Evolutionary conservation across 768 basidiomycete genomes (phyloP).

Genomic region (Suillus weaverae): DNA sequence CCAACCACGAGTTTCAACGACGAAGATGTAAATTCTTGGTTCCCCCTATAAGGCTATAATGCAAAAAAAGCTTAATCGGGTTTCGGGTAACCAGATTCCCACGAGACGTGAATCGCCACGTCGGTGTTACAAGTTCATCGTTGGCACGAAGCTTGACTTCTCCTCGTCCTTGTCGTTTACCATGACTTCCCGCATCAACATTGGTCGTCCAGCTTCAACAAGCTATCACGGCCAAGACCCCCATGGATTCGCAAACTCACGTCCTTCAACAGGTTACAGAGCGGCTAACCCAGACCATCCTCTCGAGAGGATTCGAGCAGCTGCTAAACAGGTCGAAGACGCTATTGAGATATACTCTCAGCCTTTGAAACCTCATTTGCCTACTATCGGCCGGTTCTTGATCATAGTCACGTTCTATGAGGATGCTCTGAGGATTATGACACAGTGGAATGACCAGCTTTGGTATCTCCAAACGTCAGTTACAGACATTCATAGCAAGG

Average conservation of each 20-base stretch:
- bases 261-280: constrained; percentile 69
- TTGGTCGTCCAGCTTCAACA: constrained; percentile 66
- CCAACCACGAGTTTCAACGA: background rate
- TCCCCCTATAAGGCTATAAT: background rate
- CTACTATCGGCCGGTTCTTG: constrained; percentile 91
- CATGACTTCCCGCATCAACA: constrained; percentile 84
- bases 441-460: constrained; percentile 96
- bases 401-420: constrained; percentile 99
- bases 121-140: background rate
- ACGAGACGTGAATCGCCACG: constrained; percentile 1
- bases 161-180: constrained; percentile 13
- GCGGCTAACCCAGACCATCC: constrained; percentile 83
- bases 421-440: constrained; percentile 89
- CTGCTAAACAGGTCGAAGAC: constrained; percentile 84
- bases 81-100: background rate
- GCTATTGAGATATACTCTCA: constrained; percentile 89
- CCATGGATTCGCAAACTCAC: constrained; percentile 76
- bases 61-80: background rate
- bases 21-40: background rate
- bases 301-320: constrained; percentile 69
- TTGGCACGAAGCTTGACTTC: background rate
- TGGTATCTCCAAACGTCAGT: constrained; percentile 97
- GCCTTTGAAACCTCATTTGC: constrained; percentile 91
- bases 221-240: constrained; percentile 65
- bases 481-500: background rate